A percentile compares a stretch with the other conserved stretches of the same genome.
Evolutionary conservation across 73 alveolate species (phyloP).

Genomic region (Breviolum minutum): DNA sequence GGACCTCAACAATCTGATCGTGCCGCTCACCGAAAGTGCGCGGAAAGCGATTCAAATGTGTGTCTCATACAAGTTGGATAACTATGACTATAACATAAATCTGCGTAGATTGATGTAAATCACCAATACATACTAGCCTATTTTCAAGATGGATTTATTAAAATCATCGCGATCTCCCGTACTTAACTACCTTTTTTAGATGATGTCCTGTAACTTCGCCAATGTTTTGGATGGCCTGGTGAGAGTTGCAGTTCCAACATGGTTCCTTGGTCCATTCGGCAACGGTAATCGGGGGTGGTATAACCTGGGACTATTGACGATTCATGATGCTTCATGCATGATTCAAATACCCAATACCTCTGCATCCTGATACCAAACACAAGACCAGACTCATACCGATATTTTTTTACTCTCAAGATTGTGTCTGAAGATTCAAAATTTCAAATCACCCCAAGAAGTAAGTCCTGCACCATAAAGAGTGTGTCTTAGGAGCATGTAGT

Average conservation of each 20-base stretch:
- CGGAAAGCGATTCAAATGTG: too few species aligned
- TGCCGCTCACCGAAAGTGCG: not conserved
- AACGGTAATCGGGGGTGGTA: too few species aligned
- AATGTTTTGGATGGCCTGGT: conserved; percentile 3
- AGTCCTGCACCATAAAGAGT: conserved; percentile 44
- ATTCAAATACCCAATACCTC: too few species aligned
- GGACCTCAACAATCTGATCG: not conserved
- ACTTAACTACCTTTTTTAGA: not conserved
- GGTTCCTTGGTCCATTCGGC: conserved; percentile 18
- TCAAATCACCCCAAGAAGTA: not conserved
- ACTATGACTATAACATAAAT: too few species aligned
- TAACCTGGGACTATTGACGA: too few species aligned
- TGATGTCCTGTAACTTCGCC: not conserved
- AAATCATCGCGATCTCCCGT: not conserved
- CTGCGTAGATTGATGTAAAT: too few species aligned
- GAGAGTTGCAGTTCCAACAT: conserved; percentile 91
- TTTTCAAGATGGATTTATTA: not conserved
- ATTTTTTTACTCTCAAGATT: too few species aligned
- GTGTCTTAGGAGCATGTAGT: conserved; percentile 82
- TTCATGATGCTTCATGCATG: too few species aligned
- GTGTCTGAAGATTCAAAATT: not conserved
- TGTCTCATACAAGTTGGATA: too few species aligned
- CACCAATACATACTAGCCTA: too few species aligned
- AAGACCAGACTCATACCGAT: too few species aligned
- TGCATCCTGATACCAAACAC: too few species aligned